Evolutionary conservation across 2,329 filamentous ascomycete genomes (phyloP).

Genomic region (Davidsoniella australis): DNA sequence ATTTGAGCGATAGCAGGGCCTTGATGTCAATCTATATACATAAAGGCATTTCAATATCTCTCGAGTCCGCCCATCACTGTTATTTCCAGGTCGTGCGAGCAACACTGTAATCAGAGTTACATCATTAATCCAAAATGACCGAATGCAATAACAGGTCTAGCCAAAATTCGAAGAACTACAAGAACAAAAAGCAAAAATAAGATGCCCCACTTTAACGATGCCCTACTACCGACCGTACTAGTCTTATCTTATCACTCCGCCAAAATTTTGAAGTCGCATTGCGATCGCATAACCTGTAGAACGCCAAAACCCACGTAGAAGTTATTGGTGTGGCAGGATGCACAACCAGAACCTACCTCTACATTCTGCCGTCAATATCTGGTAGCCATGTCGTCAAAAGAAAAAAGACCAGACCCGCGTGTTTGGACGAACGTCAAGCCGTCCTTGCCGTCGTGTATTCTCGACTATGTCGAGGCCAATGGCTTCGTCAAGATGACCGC

Average conservation of each 20-base stretch:
- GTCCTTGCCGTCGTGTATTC: slow-evolving; percentile 48
- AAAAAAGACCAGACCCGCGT: slow-evolving; percentile 27
- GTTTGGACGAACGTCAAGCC: slow-evolving; percentile 26
- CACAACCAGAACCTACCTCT: background rate
- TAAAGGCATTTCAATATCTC: too few species aligned
- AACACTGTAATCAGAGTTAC: too few species aligned
- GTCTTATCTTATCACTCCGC: slow-evolving; percentile 12
- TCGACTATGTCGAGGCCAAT: slow-evolving; percentile 70
- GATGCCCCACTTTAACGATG: background rate
- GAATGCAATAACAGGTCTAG: too few species aligned
- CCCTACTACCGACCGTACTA: background rate
- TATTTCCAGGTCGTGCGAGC: too few species aligned
- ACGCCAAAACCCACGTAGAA: background rate
- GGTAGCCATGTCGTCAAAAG: slow-evolving; percentile 13
- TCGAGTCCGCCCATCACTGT: too few species aligned
- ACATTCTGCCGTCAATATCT: background rate
- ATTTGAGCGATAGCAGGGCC: too few species aligned
- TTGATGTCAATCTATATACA: too few species aligned
- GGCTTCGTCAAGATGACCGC: slow-evolving; percentile 80
- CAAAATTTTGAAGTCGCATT: slow-evolving; percentile 11
- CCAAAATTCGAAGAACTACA: too few species aligned
- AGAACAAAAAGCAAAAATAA: background rate
- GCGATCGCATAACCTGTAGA: background rate
- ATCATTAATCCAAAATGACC: too few species aligned
- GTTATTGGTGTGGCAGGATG: background rate